These are phyloP conservation scores for Zygoascus biomembranicola DNA, from an alignment of 805 yeast species.

Conservation along the genomic window DNA sequence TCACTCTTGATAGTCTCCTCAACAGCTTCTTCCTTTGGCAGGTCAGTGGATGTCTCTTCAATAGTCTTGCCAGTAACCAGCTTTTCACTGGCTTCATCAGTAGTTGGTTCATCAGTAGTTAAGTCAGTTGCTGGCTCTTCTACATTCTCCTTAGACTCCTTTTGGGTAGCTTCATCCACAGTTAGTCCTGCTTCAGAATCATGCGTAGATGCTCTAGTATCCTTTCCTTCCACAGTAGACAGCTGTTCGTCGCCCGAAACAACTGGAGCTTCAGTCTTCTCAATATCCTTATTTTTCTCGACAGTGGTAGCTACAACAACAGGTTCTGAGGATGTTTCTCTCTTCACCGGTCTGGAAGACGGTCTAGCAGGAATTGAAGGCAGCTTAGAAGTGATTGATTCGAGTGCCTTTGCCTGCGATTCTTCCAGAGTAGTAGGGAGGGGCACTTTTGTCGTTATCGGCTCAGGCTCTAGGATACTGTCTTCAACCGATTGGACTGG, in stretches of 20 bases:
- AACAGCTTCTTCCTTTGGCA: neutral
- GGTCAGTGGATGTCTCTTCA: no score
- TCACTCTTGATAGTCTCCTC: neutral
- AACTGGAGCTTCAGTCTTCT: no score
- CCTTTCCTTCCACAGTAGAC: no score
- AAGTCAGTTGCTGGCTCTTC: neutral
- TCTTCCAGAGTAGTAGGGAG: neutral
- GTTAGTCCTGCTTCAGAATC: neutral
- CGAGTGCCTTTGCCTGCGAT: neutral
- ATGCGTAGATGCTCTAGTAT: no score
- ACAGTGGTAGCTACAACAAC: no score
- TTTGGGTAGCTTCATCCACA: neutral
- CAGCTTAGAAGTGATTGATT: neutral
- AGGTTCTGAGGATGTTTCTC: neutral
- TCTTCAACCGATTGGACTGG: neutral
- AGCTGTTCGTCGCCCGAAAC: no score
- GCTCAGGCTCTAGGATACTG: neutral
- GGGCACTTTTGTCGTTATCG: neutral
- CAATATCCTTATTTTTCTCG: no score
- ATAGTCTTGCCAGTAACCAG: no score
- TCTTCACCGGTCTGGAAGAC: neutral
- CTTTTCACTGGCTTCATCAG: no score
- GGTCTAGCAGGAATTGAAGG: constrained; percentile 10
- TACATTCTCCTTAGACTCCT: neutral
- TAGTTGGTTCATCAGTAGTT: no score